phyloP scores from a whole-genome alignment of 2,329 filamentous ascomycete genomes.

The Cladosporium halotolerans region DNA sequence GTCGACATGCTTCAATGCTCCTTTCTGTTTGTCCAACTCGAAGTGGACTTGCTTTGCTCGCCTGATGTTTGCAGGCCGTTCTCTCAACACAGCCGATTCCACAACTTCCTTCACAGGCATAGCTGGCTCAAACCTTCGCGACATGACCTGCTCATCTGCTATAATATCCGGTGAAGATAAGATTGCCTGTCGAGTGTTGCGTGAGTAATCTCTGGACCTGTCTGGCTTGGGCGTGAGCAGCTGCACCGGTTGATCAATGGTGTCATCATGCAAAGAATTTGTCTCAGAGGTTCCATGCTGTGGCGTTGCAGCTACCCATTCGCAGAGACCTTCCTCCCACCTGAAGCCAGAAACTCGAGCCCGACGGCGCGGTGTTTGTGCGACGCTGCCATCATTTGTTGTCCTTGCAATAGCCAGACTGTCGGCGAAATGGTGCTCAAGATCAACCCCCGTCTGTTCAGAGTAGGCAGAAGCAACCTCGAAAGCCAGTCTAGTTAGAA shows the following conservation, averaged over 20 bases:
- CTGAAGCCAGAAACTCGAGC: conserved; percentile 25
- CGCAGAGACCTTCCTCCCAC: conserved; percentile 42
- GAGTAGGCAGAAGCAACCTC: conserved; percentile 8
- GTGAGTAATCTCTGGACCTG: not conserved
- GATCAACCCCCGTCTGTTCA: conserved; percentile 11
- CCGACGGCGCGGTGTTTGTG: conserved; percentile 12
- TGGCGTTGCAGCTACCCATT: conserved; percentile 41
- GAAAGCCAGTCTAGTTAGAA: conserved; percentile 9
- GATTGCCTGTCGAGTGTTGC: not conserved
- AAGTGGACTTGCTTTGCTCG: not conserved
- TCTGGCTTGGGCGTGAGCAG: not conserved
- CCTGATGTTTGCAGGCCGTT: not conserved
- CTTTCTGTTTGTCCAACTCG: not conserved
- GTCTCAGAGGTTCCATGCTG: conserved; percentile 18
- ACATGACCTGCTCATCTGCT: not conserved
- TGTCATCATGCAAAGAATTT: not conserved
- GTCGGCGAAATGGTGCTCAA: conserved; percentile 10
- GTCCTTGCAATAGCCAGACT: not conserved
- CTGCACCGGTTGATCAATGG: not conserved
- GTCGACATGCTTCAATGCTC: not conserved
- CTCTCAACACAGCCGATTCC: not conserved
- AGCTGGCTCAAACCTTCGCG: not conserved
- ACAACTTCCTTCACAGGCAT: too few species aligned
- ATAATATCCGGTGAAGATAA: not conserved
- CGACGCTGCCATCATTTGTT: not conserved